Evolutionary conservation across 208 protist genomes (phyloP).

Genomic region (Acanthamoeba healyi): DNA sequence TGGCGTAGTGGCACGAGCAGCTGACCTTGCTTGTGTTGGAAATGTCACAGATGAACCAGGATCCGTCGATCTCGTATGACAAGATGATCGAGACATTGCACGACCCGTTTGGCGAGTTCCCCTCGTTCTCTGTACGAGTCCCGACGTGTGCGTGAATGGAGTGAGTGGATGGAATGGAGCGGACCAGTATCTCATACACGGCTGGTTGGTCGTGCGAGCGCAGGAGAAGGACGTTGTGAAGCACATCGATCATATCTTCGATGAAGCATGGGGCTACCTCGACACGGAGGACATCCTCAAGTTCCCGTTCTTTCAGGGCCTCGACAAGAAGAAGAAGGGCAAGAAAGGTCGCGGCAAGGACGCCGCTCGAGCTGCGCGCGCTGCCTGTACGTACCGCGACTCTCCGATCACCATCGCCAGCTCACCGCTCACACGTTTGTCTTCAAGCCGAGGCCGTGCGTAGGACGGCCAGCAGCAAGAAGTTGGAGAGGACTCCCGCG

Average conservation of each 20-base stretch:
- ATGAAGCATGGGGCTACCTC: conserved; percentile 41
- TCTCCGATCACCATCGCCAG: not conserved
- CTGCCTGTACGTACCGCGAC: not conserved
- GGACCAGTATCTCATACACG: not conserved
- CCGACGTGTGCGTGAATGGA: not conserved
- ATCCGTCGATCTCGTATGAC: conserved; percentile 9
- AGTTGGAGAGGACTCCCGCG: conserved; percentile 51
- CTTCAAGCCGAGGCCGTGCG: not conserved
- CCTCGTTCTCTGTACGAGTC: not conserved
- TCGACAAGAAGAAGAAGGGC: conserved; percentile 67
- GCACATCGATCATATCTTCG: conserved; percentile 54
- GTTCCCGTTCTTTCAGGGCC: conserved; percentile 38
- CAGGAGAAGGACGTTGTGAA: conserved; percentile 32
- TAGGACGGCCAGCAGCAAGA: not conserved
- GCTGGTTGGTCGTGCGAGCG: not conserved
- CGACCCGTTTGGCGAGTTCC: conserved; percentile 37
- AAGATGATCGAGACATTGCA: conserved; percentile 34
- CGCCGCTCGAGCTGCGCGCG: not conserved
- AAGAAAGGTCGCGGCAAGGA: conserved; percentile 57
- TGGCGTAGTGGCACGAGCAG: not conserved
- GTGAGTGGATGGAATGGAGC: not conserved
- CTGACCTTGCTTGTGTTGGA: not conserved
- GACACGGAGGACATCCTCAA: conserved; percentile 63
- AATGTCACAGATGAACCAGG: conserved; percentile 62
- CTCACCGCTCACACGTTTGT: not conserved